Conservation (phyloP, 1,284 basidiomycete genomes). For the Leucoagaricus sp. region DNA sequence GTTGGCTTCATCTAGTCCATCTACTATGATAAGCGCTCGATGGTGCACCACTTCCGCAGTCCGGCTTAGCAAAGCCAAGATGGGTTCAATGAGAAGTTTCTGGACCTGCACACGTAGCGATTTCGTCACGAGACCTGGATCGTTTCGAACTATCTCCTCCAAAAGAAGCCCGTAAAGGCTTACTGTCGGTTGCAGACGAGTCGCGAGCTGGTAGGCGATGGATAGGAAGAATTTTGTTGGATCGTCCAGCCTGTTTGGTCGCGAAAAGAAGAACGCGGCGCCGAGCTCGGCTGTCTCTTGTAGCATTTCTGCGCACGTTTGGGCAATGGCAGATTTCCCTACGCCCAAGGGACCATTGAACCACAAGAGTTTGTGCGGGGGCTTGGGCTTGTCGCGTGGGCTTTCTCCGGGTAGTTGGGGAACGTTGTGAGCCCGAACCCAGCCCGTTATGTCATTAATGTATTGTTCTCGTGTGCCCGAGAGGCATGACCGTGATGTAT, state of each 20-base stretch:
- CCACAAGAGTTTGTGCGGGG: constrained; percentile 2
- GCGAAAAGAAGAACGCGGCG: constrained; percentile 11
- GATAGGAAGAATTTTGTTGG: constrained; percentile 2
- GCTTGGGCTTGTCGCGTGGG: neutral
- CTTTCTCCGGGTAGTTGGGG: neutral
- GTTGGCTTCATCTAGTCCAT: constrained; percentile 10
- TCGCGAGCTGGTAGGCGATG: constrained; percentile 11
- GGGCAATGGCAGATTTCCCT: constrained; percentile 12
- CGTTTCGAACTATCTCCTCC: neutral
- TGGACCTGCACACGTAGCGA: neutral
- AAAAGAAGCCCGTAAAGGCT: constrained; percentile 1
- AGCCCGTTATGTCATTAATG: constrained; percentile 1
- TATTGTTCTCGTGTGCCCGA: constrained; percentile 11
- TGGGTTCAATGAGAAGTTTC: neutral
- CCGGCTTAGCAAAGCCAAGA: neutral
- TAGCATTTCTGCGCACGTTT: constrained; percentile 1
- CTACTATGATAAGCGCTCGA: constrained; percentile 1
- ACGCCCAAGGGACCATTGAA: constrained; percentile 7
- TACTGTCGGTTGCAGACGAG: neutral
- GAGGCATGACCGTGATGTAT: neutral
- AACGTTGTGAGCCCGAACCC: constrained; percentile 7
- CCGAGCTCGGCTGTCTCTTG: neutral
- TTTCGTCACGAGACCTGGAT: constrained; percentile 5
- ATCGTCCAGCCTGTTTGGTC: neutral
- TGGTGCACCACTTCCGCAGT: neutral